A percentile compares a stretch with the other conserved stretches of the same genome.
These are phyloP conservation scores for Aspergillus chevalieri DNA, from an alignment of 2,329 filamentous ascomycete species.

Conservation along the genomic window DNA sequence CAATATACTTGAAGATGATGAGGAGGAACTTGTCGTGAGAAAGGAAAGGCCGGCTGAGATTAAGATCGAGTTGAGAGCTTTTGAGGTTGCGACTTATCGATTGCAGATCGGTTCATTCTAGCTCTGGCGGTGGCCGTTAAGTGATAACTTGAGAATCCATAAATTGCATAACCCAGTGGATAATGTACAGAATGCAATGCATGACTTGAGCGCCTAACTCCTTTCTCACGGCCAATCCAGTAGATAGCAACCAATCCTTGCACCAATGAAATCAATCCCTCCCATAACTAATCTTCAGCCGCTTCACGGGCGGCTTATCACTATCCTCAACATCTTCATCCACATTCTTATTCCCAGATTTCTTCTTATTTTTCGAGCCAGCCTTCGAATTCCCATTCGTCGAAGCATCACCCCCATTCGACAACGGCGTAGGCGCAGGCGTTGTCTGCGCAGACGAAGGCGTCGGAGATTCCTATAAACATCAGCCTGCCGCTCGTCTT, in stretches of 20 bases:
- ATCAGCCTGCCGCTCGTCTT: background rate
- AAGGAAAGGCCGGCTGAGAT: conserved; percentile 41
- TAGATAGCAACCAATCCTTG: too few species aligned
- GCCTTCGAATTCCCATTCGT: conserved; percentile 5
- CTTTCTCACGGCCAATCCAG: background rate
- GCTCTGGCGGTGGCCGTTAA: too few species aligned
- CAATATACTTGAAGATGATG: conserved; percentile 83
- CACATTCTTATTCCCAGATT: conserved; percentile 23
- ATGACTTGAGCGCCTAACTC: background rate
- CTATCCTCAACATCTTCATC: conserved; percentile 28
- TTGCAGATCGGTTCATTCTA: conserved; percentile 47
- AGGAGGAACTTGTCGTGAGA: conserved; percentile 56
- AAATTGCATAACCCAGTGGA: conserved; percentile 1
- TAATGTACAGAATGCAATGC: background rate
- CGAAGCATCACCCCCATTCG: conserved; percentile 24
- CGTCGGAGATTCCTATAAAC: conserved; percentile 35
- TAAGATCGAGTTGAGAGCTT: conserved; percentile 63
- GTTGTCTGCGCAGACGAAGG: conserved; percentile 43
- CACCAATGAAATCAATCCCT: conserved; percentile 27
- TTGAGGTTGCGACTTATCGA: conserved; percentile 79
- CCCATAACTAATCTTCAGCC: conserved; percentile 43
- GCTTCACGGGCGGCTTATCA: conserved; percentile 35
- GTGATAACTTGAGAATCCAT: conserved; percentile 6
- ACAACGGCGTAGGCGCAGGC: conserved; percentile 42
- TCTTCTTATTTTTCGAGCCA: conserved; percentile 38